phyloP scores from a whole-genome alignment of 495 filamentous ascomycete species.

The Trichoderma orchidacearum region DNA sequence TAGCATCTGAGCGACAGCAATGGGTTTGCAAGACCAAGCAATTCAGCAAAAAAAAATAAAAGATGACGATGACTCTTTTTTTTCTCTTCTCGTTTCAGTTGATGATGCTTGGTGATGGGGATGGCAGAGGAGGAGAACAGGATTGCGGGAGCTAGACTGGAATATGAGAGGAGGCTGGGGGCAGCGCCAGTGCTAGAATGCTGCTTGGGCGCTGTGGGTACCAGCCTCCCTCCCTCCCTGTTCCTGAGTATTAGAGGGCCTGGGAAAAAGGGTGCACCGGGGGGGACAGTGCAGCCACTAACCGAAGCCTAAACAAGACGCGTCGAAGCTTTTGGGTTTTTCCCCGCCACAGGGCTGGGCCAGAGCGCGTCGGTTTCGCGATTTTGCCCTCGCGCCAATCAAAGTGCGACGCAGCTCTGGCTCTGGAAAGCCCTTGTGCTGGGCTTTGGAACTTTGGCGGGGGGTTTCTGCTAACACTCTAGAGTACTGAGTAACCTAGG shows the following conservation, averaged over 20 bases:
- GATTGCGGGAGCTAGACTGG: not conserved
- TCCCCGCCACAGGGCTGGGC: not conserved
- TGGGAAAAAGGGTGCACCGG: too few species aligned
- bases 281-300: too few species aligned
- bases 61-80: too few species aligned
- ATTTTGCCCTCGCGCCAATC: not conserved
- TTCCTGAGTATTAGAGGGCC: too few species aligned
- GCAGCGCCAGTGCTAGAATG: not conserved
- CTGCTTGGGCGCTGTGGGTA: not conserved
- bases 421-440: too few species aligned
- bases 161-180: not conserved
- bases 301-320: not conserved
- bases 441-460: too few species aligned
- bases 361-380: not conserved
- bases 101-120: slow-evolving; percentile 2
- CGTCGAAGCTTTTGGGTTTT: too few species aligned
- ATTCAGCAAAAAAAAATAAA: not conserved
- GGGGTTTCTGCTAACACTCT: too few species aligned
- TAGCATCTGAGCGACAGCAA: not conserved
- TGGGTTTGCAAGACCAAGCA: not conserved
- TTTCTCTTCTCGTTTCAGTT: not conserved
- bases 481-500: too few species aligned
- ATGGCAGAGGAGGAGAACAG: slow-evolving; percentile 1
- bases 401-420: not conserved
- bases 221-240: not conserved